These are phyloP conservation scores for Urostyla sp. DNA, from an alignment of 73 alveolate genomes.

Conservation along the genomic window DNA sequence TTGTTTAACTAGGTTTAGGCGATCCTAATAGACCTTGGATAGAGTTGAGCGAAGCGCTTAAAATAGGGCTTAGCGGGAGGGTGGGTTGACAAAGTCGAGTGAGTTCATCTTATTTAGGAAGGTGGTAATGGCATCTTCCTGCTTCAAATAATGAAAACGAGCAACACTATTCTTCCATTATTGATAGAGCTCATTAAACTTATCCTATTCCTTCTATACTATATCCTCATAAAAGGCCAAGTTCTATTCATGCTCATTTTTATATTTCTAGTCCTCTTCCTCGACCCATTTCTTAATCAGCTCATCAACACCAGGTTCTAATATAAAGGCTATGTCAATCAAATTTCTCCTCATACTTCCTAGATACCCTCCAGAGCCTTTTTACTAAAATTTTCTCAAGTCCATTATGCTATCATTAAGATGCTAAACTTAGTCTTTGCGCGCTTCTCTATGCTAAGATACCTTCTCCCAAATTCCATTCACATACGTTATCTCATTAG, in stretches of 20 bases:
- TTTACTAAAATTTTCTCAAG: conserved; percentile 59
- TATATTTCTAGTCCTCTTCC: conserved; percentile 54
- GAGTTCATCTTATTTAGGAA: conserved; percentile 65
- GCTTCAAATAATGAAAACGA: conserved; percentile 66
- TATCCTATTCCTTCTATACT: conserved; percentile 46
- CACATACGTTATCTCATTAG: conserved; percentile 70
- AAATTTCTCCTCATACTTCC: conserved; percentile 59
- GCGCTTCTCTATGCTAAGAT: conserved; percentile 47
- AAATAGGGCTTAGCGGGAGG: conserved; percentile 50
- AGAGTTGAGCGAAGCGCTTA: conserved; percentile 32
- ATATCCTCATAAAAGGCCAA: conserved; percentile 44
- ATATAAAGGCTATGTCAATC: conserved; percentile 70
- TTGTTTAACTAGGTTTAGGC: conserved; percentile 33
- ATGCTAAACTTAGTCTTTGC: conserved; percentile 63
- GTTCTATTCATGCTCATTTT: conserved; percentile 53
- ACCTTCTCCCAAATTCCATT: conserved; percentile 73
- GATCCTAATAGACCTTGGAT: conserved; percentile 29
- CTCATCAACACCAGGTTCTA: conserved; percentile 76
- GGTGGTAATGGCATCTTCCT: conserved; percentile 63
- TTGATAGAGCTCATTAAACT: conserved; percentile 37
- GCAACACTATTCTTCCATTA: conserved; percentile 65
- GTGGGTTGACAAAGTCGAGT: conserved; percentile 73
- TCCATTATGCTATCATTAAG: conserved; percentile 53
- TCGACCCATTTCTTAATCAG: conserved; percentile 68
- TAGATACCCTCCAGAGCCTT: conserved; percentile 61